Base-by-base conservation (phyloP, 2,329 filamentous ascomycete species). In the Talaromyces atroroseus region DNA sequence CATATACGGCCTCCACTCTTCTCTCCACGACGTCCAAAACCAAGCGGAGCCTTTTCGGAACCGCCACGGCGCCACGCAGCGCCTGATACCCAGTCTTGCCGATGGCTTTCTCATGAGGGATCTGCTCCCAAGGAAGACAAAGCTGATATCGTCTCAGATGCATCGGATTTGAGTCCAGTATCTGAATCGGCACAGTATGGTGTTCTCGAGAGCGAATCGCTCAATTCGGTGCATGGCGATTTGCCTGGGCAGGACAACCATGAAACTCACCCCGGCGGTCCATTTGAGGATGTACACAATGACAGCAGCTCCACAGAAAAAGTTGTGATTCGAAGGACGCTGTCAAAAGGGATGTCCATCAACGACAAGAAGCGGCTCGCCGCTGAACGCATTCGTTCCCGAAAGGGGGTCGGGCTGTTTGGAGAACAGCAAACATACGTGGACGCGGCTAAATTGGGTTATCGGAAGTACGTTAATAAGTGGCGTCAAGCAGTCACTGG, bases 381-480 rank as follows among this genome's bases (percentile, higher is more conserved):
- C 20, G 38, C 51, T 7, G 48, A 49, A 34, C 50, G 54, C 34
- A 44, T 51, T 34, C 49, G 50, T 14, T 32, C 46, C 18, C n/a
- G 16, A 18, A 49, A 58, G 24, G 29, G 36, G 12, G 24, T 21
- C 36, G 18, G 44, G 18, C 16, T 34, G 36, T 42, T 32, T 16
- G 52, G 44, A 16, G 14, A 53, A 24, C 29, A 32, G 7, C 51
- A 38, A 18, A 51, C 49, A 14, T 20, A 50, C 32, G 45, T 36
- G 18, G 34, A 53, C 18, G 55, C 57, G 49, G 63, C 56, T 55
- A 69, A 69, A 60, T 49, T 70, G 26, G 60, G 63, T 34, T 65
- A 64, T 54, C 65, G 64, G 8, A 32, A 58, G 42, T 63, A 62
- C 24, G 48, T 63, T 16, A 47, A 34, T 8, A 58, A 51, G 45